A percentile compares a stretch with the other conserved stretches of the same genome.
phyloP scores from a whole-genome alignment of 148 eudicot species.

The Rhododendron vialii region DNA sequence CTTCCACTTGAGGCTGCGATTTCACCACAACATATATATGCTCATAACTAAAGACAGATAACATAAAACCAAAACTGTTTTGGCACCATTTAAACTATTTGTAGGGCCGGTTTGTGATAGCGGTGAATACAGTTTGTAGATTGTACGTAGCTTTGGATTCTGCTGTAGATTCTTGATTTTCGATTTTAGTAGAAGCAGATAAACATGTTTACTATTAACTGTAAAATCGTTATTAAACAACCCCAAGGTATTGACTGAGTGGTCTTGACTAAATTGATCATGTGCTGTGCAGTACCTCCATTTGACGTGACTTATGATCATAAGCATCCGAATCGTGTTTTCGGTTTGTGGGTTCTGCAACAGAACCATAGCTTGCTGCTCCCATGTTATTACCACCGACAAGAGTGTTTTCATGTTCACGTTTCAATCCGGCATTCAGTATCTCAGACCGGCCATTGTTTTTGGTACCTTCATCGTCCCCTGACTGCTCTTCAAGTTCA shows the following conservation, averaged over 20 bases:
- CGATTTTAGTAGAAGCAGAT: too few species aligned
- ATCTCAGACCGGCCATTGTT: constrained; percentile 14
- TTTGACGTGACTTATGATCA: constrained; percentile 58
- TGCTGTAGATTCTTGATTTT: too few species aligned
- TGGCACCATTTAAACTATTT: not conserved
- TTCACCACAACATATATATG: not conserved
- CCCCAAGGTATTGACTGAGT: too few species aligned
- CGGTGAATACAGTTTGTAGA: not conserved
- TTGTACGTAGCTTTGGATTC: not conserved
- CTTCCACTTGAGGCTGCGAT: constrained; percentile 90
- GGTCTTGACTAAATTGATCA: too few species aligned
- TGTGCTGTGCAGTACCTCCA: constrained; percentile 57
- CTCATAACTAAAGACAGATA: not conserved
- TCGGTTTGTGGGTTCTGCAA: constrained; percentile 25
- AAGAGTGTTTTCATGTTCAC: constrained; percentile 30
- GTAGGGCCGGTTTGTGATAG: too few species aligned
- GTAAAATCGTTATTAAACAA: too few species aligned
- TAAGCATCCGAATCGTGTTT: constrained; percentile 28
- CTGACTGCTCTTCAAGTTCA: constrained; percentile 70
- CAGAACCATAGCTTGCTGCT: constrained; percentile 18
- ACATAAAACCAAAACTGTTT: not conserved
- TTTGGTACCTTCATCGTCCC: constrained; percentile 33
- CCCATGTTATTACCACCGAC: constrained; percentile 29
- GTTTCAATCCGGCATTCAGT: constrained; percentile 22
- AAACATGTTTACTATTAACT: too few species aligned